A percentile compares a stretch with the other conserved stretches of the same genome.
Evolutionary conservation across 1,284 basidiomycete species (phyloP).

Genomic region (Puccinia coronata): DNA sequence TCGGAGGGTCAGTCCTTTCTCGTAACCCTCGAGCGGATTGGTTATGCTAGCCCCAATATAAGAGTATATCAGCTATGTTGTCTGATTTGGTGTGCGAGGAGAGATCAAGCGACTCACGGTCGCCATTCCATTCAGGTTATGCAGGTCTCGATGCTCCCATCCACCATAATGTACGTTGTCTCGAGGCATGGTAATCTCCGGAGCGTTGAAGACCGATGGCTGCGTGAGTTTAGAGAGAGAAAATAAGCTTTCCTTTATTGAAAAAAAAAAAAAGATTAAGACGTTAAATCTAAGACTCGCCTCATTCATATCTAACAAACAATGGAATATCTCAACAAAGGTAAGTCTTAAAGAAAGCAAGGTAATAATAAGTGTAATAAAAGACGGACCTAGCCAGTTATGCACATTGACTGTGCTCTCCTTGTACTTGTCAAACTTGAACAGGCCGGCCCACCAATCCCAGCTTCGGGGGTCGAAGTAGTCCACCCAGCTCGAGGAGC

Average conservation of each 20-base stretch:
- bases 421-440: constrained; percentile 67
- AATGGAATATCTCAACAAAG: constrained; percentile 62
- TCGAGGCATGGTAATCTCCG: constrained; percentile 95
- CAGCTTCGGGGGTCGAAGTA: constrained; percentile 89
- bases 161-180: constrained; percentile 87
- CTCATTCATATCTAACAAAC: constrained; percentile 98
- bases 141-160: constrained; percentile 96
- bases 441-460: constrained; percentile 87
- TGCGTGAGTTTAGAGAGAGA: constrained; percentile 57
- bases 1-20: constrained; percentile 71
- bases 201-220: constrained; percentile 97
- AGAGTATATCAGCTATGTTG: neutral
- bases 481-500: constrained; percentile 92
- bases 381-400: constrained; percentile 53
- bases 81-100: neutral
- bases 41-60: constrained; percentile 68
- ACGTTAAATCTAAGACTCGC: constrained; percentile 60
- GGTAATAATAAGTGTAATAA: neutral
- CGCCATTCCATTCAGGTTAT: constrained; percentile 85
- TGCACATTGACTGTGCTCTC: constrained; percentile 40
- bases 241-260: neutral
- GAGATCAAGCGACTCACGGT: constrained; percentile 39
- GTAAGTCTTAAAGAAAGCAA: constrained; percentile 69
- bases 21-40: constrained; percentile 79
- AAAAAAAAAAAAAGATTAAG: neutral